Conservation (phyloP, 2,329 filamentous ascomycete species). For the Cyphellophora europaea region DNA sequence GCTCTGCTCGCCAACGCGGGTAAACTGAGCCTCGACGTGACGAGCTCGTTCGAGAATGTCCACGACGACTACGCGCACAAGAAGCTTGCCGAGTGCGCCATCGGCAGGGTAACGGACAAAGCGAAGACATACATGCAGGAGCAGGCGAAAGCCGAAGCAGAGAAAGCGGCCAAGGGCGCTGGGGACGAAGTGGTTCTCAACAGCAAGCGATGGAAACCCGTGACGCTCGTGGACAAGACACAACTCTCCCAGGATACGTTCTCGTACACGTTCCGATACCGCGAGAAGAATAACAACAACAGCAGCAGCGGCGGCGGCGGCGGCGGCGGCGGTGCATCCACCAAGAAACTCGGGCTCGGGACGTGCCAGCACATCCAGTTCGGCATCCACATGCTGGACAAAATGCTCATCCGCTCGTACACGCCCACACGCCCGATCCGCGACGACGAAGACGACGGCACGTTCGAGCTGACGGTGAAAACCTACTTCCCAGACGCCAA, state of each 20-base stretch:
- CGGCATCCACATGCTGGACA: slow-evolving; percentile 43
- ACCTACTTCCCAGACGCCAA: slow-evolving; percentile 40
- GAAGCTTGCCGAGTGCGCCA: slow-evolving; percentile 39
- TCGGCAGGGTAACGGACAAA: slow-evolving; percentile 42
- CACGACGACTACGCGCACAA: slow-evolving; percentile 43
- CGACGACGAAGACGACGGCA: slow-evolving; percentile 29
- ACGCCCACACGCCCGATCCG: slow-evolving; percentile 41
- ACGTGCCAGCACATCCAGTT: slow-evolving; percentile 46
- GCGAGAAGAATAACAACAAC: background rate
- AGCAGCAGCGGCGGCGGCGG: too few relatives aligned
- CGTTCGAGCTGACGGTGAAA: slow-evolving; percentile 42
- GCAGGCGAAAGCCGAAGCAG: slow-evolving; percentile 31
- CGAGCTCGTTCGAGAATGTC: slow-evolving; percentile 40
- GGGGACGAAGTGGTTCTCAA: slow-evolving; percentile 28
- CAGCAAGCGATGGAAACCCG: slow-evolving; percentile 38
- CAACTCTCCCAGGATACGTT: slow-evolving; percentile 35
- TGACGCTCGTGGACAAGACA: slow-evolving; percentile 30
- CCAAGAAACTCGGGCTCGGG: slow-evolving; percentile 35
- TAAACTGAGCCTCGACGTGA: slow-evolving; percentile 31
- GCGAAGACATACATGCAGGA: slow-evolving; percentile 37
- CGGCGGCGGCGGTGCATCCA: slow-evolving; percentile 4
- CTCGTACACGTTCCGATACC: slow-evolving; percentile 34
- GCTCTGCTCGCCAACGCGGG: slow-evolving; percentile 82
- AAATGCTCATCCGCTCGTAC: slow-evolving; percentile 42
- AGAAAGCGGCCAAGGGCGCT: slow-evolving; percentile 24